Percentiles rank a stretch among this genome's conserved stretches.
Evolutionary conservation across 176 grass and related monocot genomes (phyloP).

Genomic region (Aegilops sharonensis): DNA sequence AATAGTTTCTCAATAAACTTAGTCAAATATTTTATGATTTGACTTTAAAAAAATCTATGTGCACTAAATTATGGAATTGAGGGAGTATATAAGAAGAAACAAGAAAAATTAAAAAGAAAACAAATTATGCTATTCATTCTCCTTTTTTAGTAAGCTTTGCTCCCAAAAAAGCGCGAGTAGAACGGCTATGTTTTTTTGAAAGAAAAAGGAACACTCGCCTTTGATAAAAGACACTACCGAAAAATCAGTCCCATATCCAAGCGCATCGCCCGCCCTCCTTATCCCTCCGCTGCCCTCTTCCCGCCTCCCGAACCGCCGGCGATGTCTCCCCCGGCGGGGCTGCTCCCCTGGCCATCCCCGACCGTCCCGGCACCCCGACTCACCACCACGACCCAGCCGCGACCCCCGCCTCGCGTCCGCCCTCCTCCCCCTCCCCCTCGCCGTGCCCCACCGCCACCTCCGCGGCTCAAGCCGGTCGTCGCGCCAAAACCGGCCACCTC

Average conservation of each 20-base stretch:
- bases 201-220: neutral
- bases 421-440: constrained; percentile 24
- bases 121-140: no score
- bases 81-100: no score
- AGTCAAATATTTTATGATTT: no score
- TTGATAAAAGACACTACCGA: neutral
- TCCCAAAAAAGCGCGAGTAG: no score
- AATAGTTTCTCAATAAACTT: no score
- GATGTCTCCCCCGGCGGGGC: constrained; percentile 45
- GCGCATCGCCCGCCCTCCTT: neutral
- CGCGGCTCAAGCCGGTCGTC: constrained; percentile 29
- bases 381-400: neutral
- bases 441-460: constrained; percentile 19
- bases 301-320: constrained; percentile 12
- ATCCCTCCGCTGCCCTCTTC: constrained; percentile 15
- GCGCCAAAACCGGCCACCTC: constrained; percentile 15
- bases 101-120: no score
- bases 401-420: constrained; percentile 31
- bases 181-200: neutral
- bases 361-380: constrained; percentile 36
- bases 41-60: no score
- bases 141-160: no score
- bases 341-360: constrained; percentile 32
- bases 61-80: no score
- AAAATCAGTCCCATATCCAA: constrained; percentile 19